phyloP scores from a whole-genome alignment of 768 basidiomycete species.

The Collybia mongolica region DNA sequence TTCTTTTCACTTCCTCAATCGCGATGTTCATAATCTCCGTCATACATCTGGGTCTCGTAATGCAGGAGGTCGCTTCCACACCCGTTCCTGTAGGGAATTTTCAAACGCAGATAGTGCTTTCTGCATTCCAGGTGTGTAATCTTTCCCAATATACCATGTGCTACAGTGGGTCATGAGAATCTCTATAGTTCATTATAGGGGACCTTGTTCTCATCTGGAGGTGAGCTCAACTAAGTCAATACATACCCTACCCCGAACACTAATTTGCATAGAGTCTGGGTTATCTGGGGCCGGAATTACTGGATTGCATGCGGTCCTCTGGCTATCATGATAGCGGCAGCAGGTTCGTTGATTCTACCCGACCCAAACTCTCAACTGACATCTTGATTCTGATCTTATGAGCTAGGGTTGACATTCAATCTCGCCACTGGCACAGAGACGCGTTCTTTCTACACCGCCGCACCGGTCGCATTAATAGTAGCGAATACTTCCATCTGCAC shows the following conservation, averaged over 20 bases:
- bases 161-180: neutral
- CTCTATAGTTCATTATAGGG: constrained; percentile 1
- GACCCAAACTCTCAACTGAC: neutral
- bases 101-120: neutral
- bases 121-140: neutral
- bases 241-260: neutral
- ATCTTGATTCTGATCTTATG: neutral
- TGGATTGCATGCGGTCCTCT: constrained; percentile 4
- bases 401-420: neutral
- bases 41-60: constrained; percentile 4
- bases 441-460: neutral
- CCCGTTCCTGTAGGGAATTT: neutral
- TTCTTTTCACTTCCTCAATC: constrained; percentile 1
- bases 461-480: neutral
- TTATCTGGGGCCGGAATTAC: constrained; percentile 4
- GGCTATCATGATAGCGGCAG: constrained; percentile 2
- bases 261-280: constrained; percentile 4
- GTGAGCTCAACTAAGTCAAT: neutral
- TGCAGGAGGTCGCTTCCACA: neutral
- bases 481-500: constrained; percentile 7
- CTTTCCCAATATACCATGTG: neutral
- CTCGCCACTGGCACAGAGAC: neutral
- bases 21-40: constrained; percentile 1
- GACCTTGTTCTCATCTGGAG: constrained; percentile 6
- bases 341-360: neutral